Evolutionary conservation across 345 rosid species (phyloP), one percentile per base, ranked within the genome.

Genomic region (Linum tenue): DNA sequence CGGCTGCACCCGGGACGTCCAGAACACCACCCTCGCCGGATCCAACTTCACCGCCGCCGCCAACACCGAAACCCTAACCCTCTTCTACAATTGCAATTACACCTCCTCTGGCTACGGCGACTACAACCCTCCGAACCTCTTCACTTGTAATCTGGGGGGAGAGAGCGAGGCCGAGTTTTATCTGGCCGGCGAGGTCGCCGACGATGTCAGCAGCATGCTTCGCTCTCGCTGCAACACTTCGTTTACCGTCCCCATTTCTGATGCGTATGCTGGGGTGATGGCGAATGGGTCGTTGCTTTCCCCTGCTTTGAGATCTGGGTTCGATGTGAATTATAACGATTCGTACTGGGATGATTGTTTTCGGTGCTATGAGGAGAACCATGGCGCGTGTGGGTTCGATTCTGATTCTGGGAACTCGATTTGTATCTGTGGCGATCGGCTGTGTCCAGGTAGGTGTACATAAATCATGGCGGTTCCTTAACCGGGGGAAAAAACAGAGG

Each of bases 321-420:
- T 80, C 38, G 56, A 36, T 31, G 77, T 71, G 35, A 67, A 22
- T 31, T 74, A 80, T 64, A 64, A 44, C 0, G 42, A 64, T 66
- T 75, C 78, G 5, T 72, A 67, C 35, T 53, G 36, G 31, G 73
- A 63, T 15, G 71, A 69, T 58, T 80, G 80, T n/a, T 31, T 8
- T 0, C 5, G 5, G 9, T 78, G 84, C 64, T 5, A 35, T 36
- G 10, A 8, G 16, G 55, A 43, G 36, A 67, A 63, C 5, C 72
- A 71, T 16, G 71, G 83, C 11, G 42, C 64, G 10, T 78, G 81
- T 17, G 84, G 81, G 67, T 78, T 80, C 69, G 78, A 78, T 65
- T 16, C 65, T 43, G 62, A 53, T 53, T 68, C 55, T n/a, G 75
- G 70, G 8, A 35, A 38, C 15, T 62, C 72, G 2, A 43, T 78